Percentiles rank a stretch among this genome's conserved stretches.
phyloP scores from a whole-genome alignment of 305 asterid genomes.

The Fraxinus ornus region DNA sequence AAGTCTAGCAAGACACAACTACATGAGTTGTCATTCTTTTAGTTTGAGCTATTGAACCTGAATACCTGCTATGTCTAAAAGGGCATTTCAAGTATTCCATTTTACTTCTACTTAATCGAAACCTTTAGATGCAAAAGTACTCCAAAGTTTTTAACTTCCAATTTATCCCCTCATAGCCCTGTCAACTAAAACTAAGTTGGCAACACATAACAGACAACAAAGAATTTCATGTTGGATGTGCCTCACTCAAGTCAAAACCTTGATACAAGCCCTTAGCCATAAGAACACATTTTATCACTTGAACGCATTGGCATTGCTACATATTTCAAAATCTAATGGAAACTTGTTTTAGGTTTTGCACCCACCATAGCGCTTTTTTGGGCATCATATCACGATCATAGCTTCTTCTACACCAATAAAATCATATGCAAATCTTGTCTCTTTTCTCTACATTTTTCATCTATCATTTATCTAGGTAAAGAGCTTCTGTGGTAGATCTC shows the following conservation, averaged over 20 bases:
- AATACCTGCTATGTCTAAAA: background rate
- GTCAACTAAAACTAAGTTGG: background rate
- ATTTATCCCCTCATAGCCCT: background rate
- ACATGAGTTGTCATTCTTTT: background rate
- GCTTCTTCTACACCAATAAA: background rate
- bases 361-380: background rate
- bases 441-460: background rate
- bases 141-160: background rate
- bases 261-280: background rate
- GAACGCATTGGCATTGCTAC: background rate
- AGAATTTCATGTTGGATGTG: background rate
- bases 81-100: background rate
- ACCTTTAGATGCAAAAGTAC: background rate
- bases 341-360: background rate
- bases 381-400: background rate
- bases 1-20: no score
- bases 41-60: background rate
- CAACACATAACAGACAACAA: background rate
- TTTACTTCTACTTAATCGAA: background rate
- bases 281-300: background rate
- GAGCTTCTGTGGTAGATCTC: background rate
- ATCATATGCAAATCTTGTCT: background rate
- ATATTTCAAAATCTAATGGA: background rate
- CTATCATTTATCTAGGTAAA: background rate
- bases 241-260: background rate